Conservation (phyloP, 2,329 filamentous ascomycete species). For the Calonectria leucothoes region DNA sequence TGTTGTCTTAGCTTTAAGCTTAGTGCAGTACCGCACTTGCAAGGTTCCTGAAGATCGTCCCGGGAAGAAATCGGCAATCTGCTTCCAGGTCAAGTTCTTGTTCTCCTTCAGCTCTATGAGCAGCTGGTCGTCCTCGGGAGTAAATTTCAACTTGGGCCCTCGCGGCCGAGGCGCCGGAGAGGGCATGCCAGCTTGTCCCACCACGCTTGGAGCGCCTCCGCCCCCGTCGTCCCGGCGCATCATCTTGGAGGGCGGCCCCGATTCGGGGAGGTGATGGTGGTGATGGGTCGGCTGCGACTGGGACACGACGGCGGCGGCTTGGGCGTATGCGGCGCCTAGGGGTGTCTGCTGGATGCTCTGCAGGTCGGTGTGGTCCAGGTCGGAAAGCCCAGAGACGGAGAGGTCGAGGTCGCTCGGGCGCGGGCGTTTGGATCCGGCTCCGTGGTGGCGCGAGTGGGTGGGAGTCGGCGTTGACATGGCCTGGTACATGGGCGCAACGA, state of each 20-base stretch:
- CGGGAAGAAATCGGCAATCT: slow-evolving; percentile 96
- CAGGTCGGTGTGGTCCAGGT: slow-evolving; percentile 66
- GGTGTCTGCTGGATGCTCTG: slow-evolving; percentile 66
- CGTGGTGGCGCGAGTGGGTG: slow-evolving; percentile 45
- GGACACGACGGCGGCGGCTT: slow-evolving; percentile 51
- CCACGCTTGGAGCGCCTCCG: slow-evolving; percentile 81
- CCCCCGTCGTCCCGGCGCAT: slow-evolving; percentile 68
- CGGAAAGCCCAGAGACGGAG: slow-evolving; percentile 60
- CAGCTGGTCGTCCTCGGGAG: slow-evolving; percentile 88
- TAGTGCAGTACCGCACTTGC: slow-evolving; percentile 95
- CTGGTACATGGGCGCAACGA: slow-evolving; percentile 65
- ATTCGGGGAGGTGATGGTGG: slow-evolving; percentile 83
- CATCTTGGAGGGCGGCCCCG: slow-evolving; percentile 76
- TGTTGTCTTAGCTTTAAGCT: slow-evolving; percentile 92
- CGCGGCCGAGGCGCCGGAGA: slow-evolving; percentile 82
- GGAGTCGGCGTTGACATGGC: slow-evolving; percentile 57
- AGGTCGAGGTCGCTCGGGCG: slow-evolving; percentile 71
- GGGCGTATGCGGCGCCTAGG: slow-evolving; percentile 63
- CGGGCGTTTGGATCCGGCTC: slow-evolving; percentile 60
- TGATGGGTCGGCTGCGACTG: slow-evolving; percentile 72
- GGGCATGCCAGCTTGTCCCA: slow-evolving; percentile 90
- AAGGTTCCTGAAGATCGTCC: slow-evolving; percentile 90
- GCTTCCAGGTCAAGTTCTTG: slow-evolving; percentile 95
- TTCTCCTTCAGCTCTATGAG: slow-evolving; percentile 94
- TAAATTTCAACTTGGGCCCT: slow-evolving; percentile 94